phyloP scores from a whole-genome alignment of 306 rosid genomes.

The Lupinus albus region DNA sequence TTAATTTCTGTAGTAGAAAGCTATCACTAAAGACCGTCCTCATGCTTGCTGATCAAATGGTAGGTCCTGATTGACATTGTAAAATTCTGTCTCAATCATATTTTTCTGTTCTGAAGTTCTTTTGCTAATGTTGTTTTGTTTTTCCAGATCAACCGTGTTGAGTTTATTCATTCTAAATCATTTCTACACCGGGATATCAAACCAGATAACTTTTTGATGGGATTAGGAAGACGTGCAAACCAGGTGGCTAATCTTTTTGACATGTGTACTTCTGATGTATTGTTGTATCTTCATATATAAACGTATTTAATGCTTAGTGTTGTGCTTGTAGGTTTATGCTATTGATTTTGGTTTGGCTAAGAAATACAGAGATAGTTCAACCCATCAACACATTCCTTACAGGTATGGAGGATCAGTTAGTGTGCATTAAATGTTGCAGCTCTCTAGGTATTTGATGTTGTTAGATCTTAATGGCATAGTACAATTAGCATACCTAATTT shows the following conservation, averaged over 20 bases:
- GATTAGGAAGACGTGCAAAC: constrained; percentile 96
- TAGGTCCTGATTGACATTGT: constrained; percentile 37
- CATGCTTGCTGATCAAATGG: constrained; percentile 99
- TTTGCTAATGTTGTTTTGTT: not conserved
- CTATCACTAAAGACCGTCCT: constrained; percentile 91
- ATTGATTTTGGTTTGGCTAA: constrained; percentile 98
- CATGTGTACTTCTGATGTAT: constrained; percentile 5
- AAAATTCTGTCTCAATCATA: not conserved
- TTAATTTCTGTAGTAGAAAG: constrained; percentile 92
- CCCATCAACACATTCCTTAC: constrained; percentile 96
- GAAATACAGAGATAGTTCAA: constrained; percentile 87
- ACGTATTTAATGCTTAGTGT: constrained; percentile 35
- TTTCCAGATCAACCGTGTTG: constrained; percentile 87
- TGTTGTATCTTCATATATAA: constrained; percentile 8
- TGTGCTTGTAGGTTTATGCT: constrained; percentile 59
- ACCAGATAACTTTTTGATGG: constrained; percentile 98
- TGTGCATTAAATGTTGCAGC: constrained; percentile 14
- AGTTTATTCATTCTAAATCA: constrained; percentile 85
- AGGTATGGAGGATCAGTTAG: constrained; percentile 57
- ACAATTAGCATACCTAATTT: not conserved
- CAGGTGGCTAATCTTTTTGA: constrained; percentile 59
- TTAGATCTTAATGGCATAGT: constrained; percentile 22
- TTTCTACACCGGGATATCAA: constrained; percentile 96
- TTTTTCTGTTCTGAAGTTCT: not conserved
- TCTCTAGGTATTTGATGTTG: constrained; percentile 23